Evolutionary conservation across 305 asterid species (phyloP), one percentile per base, ranked within the genome.

Genomic region (Rubia occidens): DNA sequence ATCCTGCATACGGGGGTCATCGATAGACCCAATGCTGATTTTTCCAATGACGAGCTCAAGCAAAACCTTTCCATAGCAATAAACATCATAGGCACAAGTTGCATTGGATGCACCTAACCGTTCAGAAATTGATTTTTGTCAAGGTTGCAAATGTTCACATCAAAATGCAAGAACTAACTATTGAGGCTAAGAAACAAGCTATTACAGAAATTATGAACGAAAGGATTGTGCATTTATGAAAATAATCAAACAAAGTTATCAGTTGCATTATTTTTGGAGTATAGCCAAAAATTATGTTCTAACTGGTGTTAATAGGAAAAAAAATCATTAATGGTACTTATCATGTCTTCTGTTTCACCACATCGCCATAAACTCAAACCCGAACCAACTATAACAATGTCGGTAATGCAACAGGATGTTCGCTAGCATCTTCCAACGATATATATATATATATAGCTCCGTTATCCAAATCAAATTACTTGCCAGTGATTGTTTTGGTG

Each of bases 21-120:
- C 54, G 5, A 87, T 81, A 10, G 92, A 81, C 67, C 89, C 88
- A 18, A 88, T 80, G 64, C 91, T 95, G 1, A 90, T 78, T 67
- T 87, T 87, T 24, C 97, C 97, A 0, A 91, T 90, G 44, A 90
- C 88, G 2, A 90, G 92, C 85, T 88, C 96, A 4, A 90, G 88
- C 60, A 90, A 67, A 64, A 90, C 92, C 74, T 87, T 90, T 17
- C 97, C 96, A 4, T 87, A 90, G 80, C 96, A 87, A 78, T 81
- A 88, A 20, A 90, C 96, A 60, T 90, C 97, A 13, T 90, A 81
- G 21, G 95, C 82, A 63, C 90, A 84, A 18, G 82, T 79, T 9
- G 95, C 82, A 9, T 77, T 83, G 13, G 86, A 82, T 24, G 74
- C 81, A 76, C 91, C 95, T 90, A 80, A 71, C 18, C 53, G 75